Evolutionary conservation across 805 yeast species (phyloP).

Genomic region (Starmerella floricola): DNA sequence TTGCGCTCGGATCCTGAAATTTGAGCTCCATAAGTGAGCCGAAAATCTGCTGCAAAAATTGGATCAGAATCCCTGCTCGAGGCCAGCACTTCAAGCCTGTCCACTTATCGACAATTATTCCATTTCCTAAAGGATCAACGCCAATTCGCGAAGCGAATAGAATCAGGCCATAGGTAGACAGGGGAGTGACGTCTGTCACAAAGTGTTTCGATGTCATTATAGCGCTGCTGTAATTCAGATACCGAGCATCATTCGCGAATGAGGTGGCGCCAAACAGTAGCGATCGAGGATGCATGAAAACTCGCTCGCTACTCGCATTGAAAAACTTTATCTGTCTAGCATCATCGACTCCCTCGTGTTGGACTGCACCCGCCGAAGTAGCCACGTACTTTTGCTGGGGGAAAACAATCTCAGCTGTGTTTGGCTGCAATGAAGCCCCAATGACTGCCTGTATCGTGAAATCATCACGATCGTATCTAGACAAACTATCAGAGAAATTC

Average conservation of each 20-base stretch:
- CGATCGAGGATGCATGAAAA: slow-evolving; percentile 81
- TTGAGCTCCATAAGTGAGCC: slow-evolving; percentile 56
- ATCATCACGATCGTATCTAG: slow-evolving; percentile 40
- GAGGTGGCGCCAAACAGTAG: slow-evolving; percentile 45
- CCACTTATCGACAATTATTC: slow-evolving; percentile 81
- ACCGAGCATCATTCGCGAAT: slow-evolving; percentile 31
- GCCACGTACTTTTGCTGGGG: slow-evolving; percentile 70
- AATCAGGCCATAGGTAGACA: slow-evolving; percentile 56
- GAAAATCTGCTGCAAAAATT: slow-evolving; percentile 51
- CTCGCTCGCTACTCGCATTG: slow-evolving; percentile 58
- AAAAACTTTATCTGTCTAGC: slow-evolving; percentile 59
- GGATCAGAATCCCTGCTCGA: slow-evolving; percentile 76
- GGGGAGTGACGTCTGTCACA: slow-evolving; percentile 68
- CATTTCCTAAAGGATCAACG: slow-evolving; percentile 52
- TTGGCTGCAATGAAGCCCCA: slow-evolving; percentile 75
- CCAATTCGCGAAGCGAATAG: slow-evolving; percentile 61
- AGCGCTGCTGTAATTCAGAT: slow-evolving; percentile 51
- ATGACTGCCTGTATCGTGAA: slow-evolving; percentile 52
- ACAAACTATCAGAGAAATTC: slow-evolving; percentile 1
- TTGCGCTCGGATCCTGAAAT: slow-evolving; percentile 38
- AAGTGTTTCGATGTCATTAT: slow-evolving; percentile 53
- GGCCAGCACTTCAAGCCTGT: slow-evolving; percentile 86
- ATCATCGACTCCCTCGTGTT: slow-evolving; percentile 63
- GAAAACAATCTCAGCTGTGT: slow-evolving; percentile 62
- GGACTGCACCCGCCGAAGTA: slow-evolving; percentile 61